These are phyloP conservation scores for Hibiscus syriacus DNA, from an alignment of 345 rosid species.

Conservation along the genomic window DNA sequence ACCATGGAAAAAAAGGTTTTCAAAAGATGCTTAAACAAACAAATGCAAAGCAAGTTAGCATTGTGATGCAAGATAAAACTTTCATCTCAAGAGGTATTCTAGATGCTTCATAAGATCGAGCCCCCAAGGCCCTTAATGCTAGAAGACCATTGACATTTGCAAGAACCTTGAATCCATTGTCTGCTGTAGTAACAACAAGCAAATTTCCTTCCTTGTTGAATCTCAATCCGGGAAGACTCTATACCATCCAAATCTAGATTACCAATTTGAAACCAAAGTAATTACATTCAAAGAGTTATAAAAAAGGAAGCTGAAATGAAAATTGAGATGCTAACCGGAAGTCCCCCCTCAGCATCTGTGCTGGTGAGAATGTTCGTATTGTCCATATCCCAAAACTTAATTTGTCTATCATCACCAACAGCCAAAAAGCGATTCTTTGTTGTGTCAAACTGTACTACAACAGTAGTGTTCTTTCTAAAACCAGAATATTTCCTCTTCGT, in stretches of 20 bases:
- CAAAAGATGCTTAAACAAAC: neutral
- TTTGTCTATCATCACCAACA: too few species aligned
- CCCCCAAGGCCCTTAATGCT: conserved; percentile 40
- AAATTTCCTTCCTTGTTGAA: conserved; percentile 68
- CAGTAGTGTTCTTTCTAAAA: conserved; percentile 50
- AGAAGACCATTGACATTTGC: conserved; percentile 37
- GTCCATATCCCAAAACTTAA: too few species aligned
- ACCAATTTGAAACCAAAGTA: neutral
- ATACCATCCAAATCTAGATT: conserved; percentile 14
- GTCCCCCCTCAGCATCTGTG: conserved; percentile 68
- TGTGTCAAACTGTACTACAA: conserved; percentile 61
- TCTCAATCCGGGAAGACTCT: conserved; percentile 51
- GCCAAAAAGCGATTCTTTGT: conserved; percentile 56
- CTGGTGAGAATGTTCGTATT: conserved; percentile 35
- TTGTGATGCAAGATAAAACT: conserved; percentile 8
- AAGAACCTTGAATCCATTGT: neutral
- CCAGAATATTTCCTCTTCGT: conserved; percentile 51
- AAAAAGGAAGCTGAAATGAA: neutral
- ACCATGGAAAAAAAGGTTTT: conserved; percentile 5
- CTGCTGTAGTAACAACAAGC: conserved; percentile 45
- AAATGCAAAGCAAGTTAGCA: neutral
- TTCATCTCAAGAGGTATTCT: conserved; percentile 28
- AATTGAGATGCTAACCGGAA: conserved; percentile 33
- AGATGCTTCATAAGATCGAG: conserved; percentile 37
- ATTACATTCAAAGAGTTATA: neutral